Conservation (phyloP, 108 stramenopile species). For the Pseudonitzschia multistriata region DNA sequence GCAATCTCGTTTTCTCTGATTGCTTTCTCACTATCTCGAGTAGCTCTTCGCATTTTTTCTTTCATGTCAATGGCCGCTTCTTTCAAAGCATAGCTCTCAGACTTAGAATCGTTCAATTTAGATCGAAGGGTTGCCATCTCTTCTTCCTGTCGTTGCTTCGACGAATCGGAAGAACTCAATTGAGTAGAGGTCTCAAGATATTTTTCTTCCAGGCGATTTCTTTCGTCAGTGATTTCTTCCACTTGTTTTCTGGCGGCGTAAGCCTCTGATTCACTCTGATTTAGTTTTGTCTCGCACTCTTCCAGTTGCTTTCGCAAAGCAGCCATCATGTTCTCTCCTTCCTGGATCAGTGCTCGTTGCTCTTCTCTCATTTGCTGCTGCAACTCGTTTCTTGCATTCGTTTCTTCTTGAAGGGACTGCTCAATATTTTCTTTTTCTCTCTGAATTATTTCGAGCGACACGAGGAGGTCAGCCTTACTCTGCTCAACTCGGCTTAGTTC, state of each 20-base stretch:
- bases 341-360: constrained; percentile 57
- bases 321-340: constrained; percentile 63
- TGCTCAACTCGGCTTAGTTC: constrained; percentile 11
- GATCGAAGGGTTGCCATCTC: constrained; percentile 14
- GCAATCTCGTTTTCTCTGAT: constrained; percentile 18
- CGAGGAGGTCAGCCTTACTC: not conserved
- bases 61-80: constrained; percentile 36
- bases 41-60: constrained; percentile 26
- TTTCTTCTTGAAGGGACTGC: constrained; percentile 41
- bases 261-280: constrained; percentile 59
- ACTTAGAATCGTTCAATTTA: constrained; percentile 25
- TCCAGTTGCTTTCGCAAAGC: constrained; percentile 38
- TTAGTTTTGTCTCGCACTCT: constrained; percentile 40
- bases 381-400: constrained; percentile 37
- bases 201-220: constrained; percentile 33
- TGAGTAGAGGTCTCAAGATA: constrained; percentile 21
- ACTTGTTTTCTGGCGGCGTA: constrained; percentile 52
- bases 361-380: constrained; percentile 65
- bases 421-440: constrained; percentile 50
- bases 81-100: constrained; percentile 31
- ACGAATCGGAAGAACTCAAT: constrained; percentile 21
- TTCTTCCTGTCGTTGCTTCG: constrained; percentile 4
- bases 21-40: constrained; percentile 22
- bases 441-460: constrained; percentile 11
- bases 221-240: constrained; percentile 55